These are phyloP conservation scores for Candida ortonii DNA, from an alignment of 805 yeast species.

Conservation along the genomic window DNA sequence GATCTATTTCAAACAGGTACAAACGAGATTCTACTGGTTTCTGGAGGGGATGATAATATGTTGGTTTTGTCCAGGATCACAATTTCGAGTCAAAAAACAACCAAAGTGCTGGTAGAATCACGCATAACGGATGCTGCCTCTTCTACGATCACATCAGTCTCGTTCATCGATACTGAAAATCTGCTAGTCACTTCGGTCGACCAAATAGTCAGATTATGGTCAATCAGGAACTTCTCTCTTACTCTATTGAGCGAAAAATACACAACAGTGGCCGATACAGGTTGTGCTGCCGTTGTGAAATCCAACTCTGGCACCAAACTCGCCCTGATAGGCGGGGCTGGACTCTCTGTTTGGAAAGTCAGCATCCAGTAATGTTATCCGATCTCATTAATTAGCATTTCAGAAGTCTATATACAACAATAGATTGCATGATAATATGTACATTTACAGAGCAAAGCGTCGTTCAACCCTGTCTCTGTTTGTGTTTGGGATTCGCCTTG, in stretches of 20 bases:
- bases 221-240: slow-evolving; percentile 31
- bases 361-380: no score
- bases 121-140: slow-evolving; percentile 67
- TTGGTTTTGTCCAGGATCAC: slow-evolving; percentile 39
- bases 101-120: slow-evolving; percentile 31
- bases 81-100: slow-evolving; percentile 22
- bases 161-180: slow-evolving; percentile 28
- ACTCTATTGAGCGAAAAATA: slow-evolving; percentile 42
- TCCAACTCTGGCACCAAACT: slow-evolving; percentile 29
- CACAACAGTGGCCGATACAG: slow-evolving; percentile 91
- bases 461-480: slow-evolving; percentile 79
- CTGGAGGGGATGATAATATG: slow-evolving; percentile 96
- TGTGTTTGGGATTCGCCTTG: slow-evolving; percentile 89
- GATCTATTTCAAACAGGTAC: slow-evolving; percentile 22
- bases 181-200: slow-evolving; percentile 76
- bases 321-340: slow-evolving; percentile 75
- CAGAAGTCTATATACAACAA: no score
- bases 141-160: slow-evolving; percentile 75
- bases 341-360: slow-evolving; percentile 40
- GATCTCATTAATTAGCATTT: no score
- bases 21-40: slow-evolving; percentile 37
- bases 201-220: slow-evolving; percentile 73
- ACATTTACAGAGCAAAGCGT: no score
- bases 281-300: slow-evolving; percentile 51
- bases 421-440: no score